Evolutionary conservation across 257 asterid genomes (phyloP).

Genomic region (Gynochthodes officinalis): DNA sequence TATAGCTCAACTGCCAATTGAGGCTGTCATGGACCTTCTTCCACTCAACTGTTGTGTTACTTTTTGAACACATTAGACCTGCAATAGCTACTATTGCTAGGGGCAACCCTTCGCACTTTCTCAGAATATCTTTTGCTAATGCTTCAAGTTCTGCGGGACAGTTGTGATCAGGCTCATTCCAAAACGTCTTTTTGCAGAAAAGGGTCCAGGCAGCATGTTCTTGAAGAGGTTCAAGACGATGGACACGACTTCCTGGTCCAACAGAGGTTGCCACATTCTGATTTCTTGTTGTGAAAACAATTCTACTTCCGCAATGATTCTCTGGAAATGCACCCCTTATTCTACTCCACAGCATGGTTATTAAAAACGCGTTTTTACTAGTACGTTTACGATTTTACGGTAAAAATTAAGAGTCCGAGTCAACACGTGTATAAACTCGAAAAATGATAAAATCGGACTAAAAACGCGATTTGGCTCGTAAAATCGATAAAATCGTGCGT

Average conservation of each 20-base stretch:
- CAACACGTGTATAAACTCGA: too few relatives aligned
- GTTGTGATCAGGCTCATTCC: constrained; percentile 12
- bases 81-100: constrained; percentile 18
- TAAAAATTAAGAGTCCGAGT: too few relatives aligned
- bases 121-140: constrained; percentile 19
- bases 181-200: constrained; percentile 48
- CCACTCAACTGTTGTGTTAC: constrained; percentile 19
- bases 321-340: constrained; percentile 38
- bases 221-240: constrained; percentile 24
- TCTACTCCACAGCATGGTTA: too few relatives aligned
- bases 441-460: too few relatives aligned
- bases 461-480: too few relatives aligned
- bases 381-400: too few relatives aligned
- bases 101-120: constrained; percentile 12
- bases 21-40: constrained; percentile 24
- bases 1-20: constrained; percentile 24
- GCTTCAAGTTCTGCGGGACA: constrained; percentile 24
- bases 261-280: constrained; percentile 29
- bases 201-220: constrained; percentile 39
- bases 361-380: too few relatives aligned
- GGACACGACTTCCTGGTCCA: constrained; percentile 23
- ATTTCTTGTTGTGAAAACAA: constrained; percentile 41
- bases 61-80: constrained; percentile 26
- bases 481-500: too few relatives aligned
- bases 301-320: constrained; percentile 35